These are phyloP conservation scores for Arabidopsis hybrid DNA, from an alignment of 441 rosid species.

Conservation along the genomic window DNA sequence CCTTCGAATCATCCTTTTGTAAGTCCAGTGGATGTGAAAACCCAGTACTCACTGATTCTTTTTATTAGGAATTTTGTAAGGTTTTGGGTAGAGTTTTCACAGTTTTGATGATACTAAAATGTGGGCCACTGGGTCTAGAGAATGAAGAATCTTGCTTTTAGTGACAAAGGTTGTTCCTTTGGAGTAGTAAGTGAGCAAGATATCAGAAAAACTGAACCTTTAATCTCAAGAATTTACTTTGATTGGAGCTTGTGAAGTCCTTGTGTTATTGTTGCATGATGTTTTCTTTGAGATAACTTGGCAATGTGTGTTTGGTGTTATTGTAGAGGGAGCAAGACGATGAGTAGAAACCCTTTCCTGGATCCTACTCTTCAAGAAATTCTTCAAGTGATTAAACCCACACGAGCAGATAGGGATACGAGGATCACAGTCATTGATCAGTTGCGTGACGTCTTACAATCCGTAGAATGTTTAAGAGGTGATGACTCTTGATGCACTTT, in stretches of 20 bases:
- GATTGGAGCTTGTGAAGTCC: background rate
- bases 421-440: constrained; percentile 61
- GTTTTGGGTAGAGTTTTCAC: background rate
- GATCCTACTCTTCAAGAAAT: constrained; percentile 64
- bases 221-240: constrained; percentile 2
- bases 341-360: constrained; percentile 55
- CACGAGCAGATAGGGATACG: constrained; percentile 57
- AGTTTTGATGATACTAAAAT: background rate
- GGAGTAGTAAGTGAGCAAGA: constrained; percentile 6
- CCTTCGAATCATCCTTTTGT: background rate
- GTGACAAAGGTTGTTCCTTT: constrained; percentile 32
- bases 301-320: constrained; percentile 28
- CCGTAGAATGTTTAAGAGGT: constrained; percentile 85
- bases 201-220: background rate
- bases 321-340: constrained; percentile 42
- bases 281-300: constrained; percentile 16
- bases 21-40: background rate
- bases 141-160: background rate
- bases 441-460: constrained; percentile 55
- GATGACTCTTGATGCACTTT: constrained; percentile 33
- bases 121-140: background rate
- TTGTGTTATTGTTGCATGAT: constrained; percentile 14
- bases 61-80: too few relatives aligned
- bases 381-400: constrained; percentile 67
- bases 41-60: background rate